phyloP scores from a whole-genome alignment of 495 filamentous ascomycete species.

The Astrocystis sublimbata region DNA sequence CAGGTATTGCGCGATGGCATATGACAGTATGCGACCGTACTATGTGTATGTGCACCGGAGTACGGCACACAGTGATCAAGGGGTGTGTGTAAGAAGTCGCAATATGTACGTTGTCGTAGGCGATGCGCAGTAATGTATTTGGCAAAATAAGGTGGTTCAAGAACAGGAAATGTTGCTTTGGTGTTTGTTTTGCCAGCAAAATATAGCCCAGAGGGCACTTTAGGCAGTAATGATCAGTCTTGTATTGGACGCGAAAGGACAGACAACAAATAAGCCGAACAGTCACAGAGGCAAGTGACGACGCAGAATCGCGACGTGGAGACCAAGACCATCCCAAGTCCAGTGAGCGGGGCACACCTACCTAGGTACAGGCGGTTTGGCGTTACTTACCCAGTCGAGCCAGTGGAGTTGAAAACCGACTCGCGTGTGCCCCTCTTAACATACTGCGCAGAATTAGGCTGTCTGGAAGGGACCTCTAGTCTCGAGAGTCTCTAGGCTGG shows the following conservation, averaged over 20 bases:
- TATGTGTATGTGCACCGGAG: too few species aligned
- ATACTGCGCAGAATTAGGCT: too few species aligned
- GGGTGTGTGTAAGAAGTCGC: not conserved
- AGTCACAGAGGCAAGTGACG: not conserved
- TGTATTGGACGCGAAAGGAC: slow-evolving; percentile 4
- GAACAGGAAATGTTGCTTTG: not conserved
- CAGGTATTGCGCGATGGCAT: not conserved
- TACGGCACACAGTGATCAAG: not conserved
- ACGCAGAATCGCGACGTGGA: slow-evolving; percentile 10
- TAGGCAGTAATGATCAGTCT: slow-evolving; percentile 3
- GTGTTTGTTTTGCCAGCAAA: not conserved
- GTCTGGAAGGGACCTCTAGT: too few species aligned
- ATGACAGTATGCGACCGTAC: slow-evolving; percentile 24
- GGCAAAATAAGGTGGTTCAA: not conserved
- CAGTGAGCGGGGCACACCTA: slow-evolving; percentile 5
- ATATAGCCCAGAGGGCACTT: not conserved
- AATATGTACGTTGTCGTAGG: not conserved
- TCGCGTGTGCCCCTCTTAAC: too few species aligned
- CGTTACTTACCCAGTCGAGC: too few species aligned
- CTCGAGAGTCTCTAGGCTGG: too few species aligned
- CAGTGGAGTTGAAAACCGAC: too few species aligned
- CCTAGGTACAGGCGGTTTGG: not conserved
- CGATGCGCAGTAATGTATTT: slow-evolving; percentile 1
- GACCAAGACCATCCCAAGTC: too few species aligned
- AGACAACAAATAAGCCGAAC: slow-evolving; percentile 14